Evolutionary conservation across 768 basidiomycete species (phyloP), one percentile per base, ranked within the genome.

Genomic region (Suillus variegatus): DNA sequence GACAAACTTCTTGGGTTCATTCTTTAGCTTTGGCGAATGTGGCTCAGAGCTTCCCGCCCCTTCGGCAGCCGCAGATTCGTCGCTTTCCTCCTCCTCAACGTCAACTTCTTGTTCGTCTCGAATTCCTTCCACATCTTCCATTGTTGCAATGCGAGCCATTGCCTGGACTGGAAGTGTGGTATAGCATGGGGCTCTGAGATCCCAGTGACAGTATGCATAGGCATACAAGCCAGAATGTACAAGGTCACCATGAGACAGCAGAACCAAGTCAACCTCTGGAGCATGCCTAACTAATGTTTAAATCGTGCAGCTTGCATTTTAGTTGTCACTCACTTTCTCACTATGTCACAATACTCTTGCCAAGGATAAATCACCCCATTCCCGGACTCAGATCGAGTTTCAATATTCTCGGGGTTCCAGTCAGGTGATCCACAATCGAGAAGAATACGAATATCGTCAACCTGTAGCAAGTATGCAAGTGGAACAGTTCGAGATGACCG

Each of bases 391-490:
- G 56, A 18, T 12, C 64, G 60, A 69, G 28, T 40, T 76, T 75
- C 18, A 16, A 60, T 60, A 43, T 44, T 43, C 68, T 93, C 92
- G 41, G 88, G 92, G 28, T 83, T 81, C 90, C 91, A 92, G 79
- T 95, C 93, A 2, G 91, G 92, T 7, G 94, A 92, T 14, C 97
- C 97, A 75, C 97, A 94, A 79, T 99, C 97, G 64, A 99, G 85
- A 22, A 99, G 85, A 70, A 99, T 93, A 65, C 88, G 85, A 25
- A 97, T 90, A 77, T 96, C 95, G 82, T 99, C 97, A 63, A 99
- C 86, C 72, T 98, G 92, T 25, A 99, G 86, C 40, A 99, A 82
- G 76, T 97, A 97, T 9, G 89, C 86, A 51, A 94, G 80, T 3
- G 93, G 92, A 8, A 82, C 84, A 9, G 85, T 84, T 65, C 82